Evolutionary conservation across 495 filamentous ascomycete species (phyloP).

Genomic region (Aspergillus bertholletiae): DNA sequence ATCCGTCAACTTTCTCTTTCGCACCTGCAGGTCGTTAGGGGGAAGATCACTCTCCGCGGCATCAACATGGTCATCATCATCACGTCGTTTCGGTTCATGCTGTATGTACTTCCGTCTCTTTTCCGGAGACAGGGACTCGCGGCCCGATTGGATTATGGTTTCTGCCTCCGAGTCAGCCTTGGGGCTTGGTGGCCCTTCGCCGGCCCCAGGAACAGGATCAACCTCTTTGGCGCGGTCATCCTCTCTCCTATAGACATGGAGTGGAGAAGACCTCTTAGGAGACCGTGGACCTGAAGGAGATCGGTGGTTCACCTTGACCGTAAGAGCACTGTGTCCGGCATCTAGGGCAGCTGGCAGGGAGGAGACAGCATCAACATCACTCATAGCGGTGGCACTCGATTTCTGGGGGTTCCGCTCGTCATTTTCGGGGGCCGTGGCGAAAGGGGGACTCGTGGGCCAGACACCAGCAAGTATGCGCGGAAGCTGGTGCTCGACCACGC

Average conservation of each 20-base stretch:
- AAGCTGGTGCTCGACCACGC: slow-evolving; percentile 34
- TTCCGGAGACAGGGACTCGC: slow-evolving; percentile 64
- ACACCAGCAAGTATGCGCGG: slow-evolving; percentile 40
- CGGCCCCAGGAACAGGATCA: slow-evolving; percentile 27
- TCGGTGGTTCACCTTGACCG: slow-evolving; percentile 31
- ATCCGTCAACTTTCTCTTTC: slow-evolving; percentile 33
- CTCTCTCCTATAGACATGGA: slow-evolving; percentile 18
- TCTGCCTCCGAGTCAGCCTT: slow-evolving; percentile 73
- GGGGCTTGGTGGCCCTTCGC: slow-evolving; percentile 34
- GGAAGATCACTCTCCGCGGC: slow-evolving; percentile 20
- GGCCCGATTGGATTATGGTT: slow-evolving; percentile 73
- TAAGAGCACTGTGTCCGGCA: slow-evolving; percentile 35
- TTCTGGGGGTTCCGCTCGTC: slow-evolving; percentile 43
- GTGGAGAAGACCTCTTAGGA: slow-evolving; percentile 20
- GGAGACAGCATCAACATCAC: slow-evolving; percentile 46
- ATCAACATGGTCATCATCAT: slow-evolving; percentile 50
- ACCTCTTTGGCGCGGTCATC: slow-evolving; percentile 22
- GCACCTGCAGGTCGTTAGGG: slow-evolving; percentile 21
- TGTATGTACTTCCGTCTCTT: slow-evolving; percentile 67
- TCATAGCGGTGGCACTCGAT: slow-evolving; percentile 50
- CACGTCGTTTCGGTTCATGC: slow-evolving; percentile 50
- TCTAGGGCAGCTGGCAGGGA: slow-evolving; percentile 42
- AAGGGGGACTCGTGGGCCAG: slow-evolving; percentile 29
- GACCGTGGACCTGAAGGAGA: slow-evolving; percentile 24
- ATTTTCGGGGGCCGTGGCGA: slow-evolving; percentile 47